phyloP scores from a whole-genome alignment of 768 basidiomycete genomes.

The Fomitopsis pulvina region DNA sequence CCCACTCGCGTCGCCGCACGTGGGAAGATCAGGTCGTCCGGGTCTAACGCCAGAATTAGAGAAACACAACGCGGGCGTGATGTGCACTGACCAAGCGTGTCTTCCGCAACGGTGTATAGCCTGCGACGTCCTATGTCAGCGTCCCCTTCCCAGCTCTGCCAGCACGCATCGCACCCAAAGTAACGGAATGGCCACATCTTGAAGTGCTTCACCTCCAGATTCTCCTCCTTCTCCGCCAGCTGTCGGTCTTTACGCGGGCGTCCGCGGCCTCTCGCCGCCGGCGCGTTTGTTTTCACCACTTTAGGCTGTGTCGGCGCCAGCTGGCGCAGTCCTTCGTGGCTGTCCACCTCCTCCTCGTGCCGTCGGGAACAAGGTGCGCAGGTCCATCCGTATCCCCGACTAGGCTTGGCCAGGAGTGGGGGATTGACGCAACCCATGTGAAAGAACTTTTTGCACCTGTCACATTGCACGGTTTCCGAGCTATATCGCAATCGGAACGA shows the following conservation, averaged over 20 bases:
- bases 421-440: constrained; percentile 95
- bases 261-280: constrained; percentile 64
- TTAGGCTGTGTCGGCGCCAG: constrained; percentile 50
- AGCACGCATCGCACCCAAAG: constrained; percentile 69
- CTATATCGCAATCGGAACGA: constrained; percentile 31
- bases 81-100: constrained; percentile 66
- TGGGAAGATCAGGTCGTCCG: constrained; percentile 95
- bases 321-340: constrained; percentile 57
- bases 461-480: constrained; percentile 82
- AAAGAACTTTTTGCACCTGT: constrained; percentile 88
- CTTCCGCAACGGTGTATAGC: constrained; percentile 85
- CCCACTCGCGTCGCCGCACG: constrained; percentile 89
- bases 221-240: constrained; percentile 73
- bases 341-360: constrained; percentile 82
- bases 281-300: constrained; percentile 65
- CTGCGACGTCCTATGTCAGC: constrained; percentile 33
- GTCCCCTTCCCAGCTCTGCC: neutral
- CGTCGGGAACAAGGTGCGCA: constrained; percentile 88
- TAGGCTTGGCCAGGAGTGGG: constrained; percentile 84
- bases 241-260: constrained; percentile 70
- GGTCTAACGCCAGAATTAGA: constrained; percentile 51
- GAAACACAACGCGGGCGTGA: constrained; percentile 1
- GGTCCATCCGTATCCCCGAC: constrained; percentile 95
- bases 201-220: constrained; percentile 72
- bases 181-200: constrained; percentile 95